Evolutionary conservation across 176 grass and related monocot species (phyloP).

Genomic region (Aegilops tauschii): DNA sequence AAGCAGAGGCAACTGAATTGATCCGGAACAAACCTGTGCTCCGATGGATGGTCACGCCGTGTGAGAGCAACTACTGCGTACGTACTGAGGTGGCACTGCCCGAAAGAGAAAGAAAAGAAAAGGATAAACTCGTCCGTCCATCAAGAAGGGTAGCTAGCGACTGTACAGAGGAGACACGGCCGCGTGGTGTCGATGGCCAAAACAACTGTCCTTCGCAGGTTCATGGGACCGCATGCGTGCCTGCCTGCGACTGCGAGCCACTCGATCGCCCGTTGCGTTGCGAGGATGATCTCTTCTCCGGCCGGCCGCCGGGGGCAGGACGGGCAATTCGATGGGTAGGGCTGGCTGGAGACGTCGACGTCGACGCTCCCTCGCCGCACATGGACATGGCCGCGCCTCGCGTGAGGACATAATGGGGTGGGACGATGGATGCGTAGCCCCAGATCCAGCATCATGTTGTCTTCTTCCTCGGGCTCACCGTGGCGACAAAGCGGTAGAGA

Average conservation of each 20-base stretch:
- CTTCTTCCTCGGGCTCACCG: neutral
- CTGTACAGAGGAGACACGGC: constrained; percentile 19
- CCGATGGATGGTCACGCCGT: neutral
- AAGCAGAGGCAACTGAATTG: neutral
- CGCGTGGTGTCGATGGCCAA: constrained; percentile 23
- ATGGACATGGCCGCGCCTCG: constrained; percentile 30
- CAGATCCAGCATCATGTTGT: constrained; percentile 12
- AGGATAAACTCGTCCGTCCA: neutral
- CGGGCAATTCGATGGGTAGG: neutral
- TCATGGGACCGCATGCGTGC: neutral
- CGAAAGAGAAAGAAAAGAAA: neutral
- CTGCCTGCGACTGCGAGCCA: neutral
- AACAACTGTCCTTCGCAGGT: constrained; percentile 24
- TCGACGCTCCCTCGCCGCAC: constrained; percentile 12
- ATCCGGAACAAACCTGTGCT: neutral
- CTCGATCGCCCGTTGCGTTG: neutral
- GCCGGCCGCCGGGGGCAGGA: neutral
- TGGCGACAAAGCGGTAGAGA: constrained; percentile 22
- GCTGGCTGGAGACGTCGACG: neutral
- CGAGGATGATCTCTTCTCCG: neutral
- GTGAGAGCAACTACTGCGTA: neutral
- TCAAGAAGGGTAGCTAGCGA: neutral
- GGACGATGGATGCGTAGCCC: neutral
- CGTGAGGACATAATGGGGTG: constrained; percentile 13
- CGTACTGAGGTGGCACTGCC: neutral